phyloP scores from a whole-genome alignment of 768 basidiomycete species.

The Lentinus brumalis region DNA sequence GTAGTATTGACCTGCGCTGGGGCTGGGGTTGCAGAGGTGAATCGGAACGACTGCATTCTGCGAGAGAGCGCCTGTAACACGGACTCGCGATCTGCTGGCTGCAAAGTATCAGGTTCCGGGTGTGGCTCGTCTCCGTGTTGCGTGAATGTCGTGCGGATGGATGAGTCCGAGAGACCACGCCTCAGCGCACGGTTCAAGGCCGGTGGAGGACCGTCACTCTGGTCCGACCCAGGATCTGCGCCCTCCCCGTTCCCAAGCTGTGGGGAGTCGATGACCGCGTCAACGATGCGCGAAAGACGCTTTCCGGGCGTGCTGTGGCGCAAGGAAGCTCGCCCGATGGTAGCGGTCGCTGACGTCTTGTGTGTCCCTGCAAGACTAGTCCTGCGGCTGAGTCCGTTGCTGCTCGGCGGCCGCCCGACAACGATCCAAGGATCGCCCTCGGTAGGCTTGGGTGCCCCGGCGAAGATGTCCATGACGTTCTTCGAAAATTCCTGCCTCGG shows the following conservation, averaged over 20 bases:
- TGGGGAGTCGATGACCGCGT: conserved; percentile 73
- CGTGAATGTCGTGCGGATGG: conserved; percentile 84
- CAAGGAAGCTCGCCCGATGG: conserved; percentile 27
- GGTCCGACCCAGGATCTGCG: conserved; percentile 36
- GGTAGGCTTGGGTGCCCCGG: conserved; percentile 67
- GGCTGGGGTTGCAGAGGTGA: conserved; percentile 30
- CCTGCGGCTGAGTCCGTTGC: background rate
- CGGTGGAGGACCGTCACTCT: conserved; percentile 31
- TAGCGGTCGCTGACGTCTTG: conserved; percentile 9
- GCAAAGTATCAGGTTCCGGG: background rate
- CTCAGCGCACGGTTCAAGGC: conserved; percentile 68
- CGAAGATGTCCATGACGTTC: conserved; percentile 86
- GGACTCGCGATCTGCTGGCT: conserved; percentile 27
- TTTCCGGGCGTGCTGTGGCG: conserved; percentile 29
- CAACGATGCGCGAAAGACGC: conserved; percentile 65
- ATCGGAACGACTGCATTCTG: conserved; percentile 33
- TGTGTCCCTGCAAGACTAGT: background rate
- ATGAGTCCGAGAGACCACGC: conserved; percentile 89
- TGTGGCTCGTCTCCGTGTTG: conserved; percentile 44
- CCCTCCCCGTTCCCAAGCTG: conserved; percentile 30
- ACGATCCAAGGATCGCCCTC: conserved; percentile 75
- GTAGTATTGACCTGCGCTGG: background rate
- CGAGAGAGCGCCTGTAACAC: conserved; percentile 36
- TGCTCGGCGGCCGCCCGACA: conserved; percentile 40
- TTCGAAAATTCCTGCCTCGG: conserved; percentile 24